phyloP scores from a whole-genome alignment of 805 yeast genomes.

The baker's yeast (Saccharomyces cerevisiae) region DNA sequence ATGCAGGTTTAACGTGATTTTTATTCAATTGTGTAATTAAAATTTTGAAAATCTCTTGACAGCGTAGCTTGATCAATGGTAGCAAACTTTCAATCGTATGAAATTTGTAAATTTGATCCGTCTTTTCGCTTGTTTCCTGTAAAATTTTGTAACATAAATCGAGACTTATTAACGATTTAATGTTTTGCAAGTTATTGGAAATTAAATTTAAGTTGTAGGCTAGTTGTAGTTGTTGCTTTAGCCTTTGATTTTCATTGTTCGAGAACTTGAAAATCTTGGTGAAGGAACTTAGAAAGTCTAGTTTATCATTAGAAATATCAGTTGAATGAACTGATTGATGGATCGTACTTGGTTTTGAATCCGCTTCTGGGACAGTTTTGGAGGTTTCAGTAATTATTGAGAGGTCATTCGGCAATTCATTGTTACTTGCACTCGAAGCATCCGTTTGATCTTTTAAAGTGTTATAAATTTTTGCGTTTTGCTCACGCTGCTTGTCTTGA shows the following conservation, averaged over 20 bases:
- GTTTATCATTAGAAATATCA: constrained; percentile 31
- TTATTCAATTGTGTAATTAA: constrained; percentile 55
- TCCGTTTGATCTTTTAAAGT: constrained; percentile 32
- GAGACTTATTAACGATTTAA: constrained; percentile 69
- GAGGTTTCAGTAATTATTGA: neutral
- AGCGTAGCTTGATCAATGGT: constrained; percentile 24
- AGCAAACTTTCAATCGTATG: constrained; percentile 25
- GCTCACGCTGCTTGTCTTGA: constrained; percentile 29
- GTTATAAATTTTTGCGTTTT: constrained; percentile 38
- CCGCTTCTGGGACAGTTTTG: constrained; percentile 8
- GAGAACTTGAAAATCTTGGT: constrained; percentile 49
- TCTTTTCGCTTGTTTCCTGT: constrained; percentile 56
- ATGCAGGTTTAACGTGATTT: constrained; percentile 78
- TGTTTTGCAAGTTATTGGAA: constrained; percentile 62
- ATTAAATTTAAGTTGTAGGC: constrained; percentile 77
- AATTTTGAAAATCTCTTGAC: constrained; percentile 60
- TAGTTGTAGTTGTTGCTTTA: constrained; percentile 40
- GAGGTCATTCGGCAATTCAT: neutral
- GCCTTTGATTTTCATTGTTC: constrained; percentile 17
- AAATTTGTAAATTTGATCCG: constrained; percentile 50
- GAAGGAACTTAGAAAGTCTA: constrained; percentile 56
- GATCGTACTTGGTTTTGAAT: constrained; percentile 4
- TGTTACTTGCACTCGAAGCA: constrained; percentile 15
- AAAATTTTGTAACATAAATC: constrained; percentile 68
- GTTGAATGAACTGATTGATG: constrained; percentile 1